phyloP scores from a whole-genome alignment of 768 basidiomycete species.

The Harrya chromipes region DNA sequence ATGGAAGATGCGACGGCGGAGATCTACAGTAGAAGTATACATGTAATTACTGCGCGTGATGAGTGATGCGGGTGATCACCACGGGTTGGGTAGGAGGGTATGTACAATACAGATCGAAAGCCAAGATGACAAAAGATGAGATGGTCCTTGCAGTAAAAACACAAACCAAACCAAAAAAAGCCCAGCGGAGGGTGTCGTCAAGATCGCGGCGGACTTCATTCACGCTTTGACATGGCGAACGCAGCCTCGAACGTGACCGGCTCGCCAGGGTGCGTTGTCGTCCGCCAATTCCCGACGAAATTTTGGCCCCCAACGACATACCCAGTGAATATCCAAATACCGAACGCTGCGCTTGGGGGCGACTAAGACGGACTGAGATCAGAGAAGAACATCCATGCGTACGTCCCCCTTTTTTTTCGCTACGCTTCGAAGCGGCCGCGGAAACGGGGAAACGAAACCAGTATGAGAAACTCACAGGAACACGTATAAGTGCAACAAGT shows the following conservation, averaged over 20 bases:
- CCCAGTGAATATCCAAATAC: slow-evolving; percentile 57
- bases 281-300: slow-evolving; percentile 73
- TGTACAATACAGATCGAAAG: slow-evolving; percentile 10
- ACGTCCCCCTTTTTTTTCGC: neutral
- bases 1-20: slow-evolving; percentile 9
- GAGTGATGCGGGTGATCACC: slow-evolving; percentile 8
- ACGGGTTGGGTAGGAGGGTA: neutral
- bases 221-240: slow-evolving; percentile 56
- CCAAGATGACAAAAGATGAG: slow-evolving; percentile 3
- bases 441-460: neutral
- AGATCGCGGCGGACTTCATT: slow-evolving; percentile 11
- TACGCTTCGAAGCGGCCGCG: neutral
- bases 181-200: neutral
- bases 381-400: neutral
- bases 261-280: slow-evolving; percentile 32
- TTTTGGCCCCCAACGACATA: slow-evolving; percentile 63
- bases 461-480: slow-evolving; percentile 28
- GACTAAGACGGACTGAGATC: slow-evolving; percentile 7
- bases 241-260: slow-evolving; percentile 56
- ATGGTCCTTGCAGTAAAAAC: slow-evolving; percentile 8
- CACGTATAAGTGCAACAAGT: slow-evolving; percentile 49
- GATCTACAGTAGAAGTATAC: slow-evolving; percentile 19
- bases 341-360: slow-evolving; percentile 8
- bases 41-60: slow-evolving; percentile 8
- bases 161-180: neutral